Percentiles rank a stretch among this genome's conserved stretches.
phyloP scores from a whole-genome alignment of 1,284 basidiomycete species.

The Heterobasidion irregulare region DNA sequence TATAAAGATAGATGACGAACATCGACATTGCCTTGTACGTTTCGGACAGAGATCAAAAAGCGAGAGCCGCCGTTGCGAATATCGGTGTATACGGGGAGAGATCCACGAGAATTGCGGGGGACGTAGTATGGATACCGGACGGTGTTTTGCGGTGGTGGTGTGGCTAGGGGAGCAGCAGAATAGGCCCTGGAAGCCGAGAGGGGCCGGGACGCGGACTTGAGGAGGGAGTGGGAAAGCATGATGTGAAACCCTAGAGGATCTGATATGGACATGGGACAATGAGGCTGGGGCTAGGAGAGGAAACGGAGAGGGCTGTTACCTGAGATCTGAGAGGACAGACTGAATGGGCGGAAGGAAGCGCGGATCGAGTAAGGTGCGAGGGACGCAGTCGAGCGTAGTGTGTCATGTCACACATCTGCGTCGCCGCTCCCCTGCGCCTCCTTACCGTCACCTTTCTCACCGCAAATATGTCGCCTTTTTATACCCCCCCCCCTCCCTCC shows the following conservation, averaged over 20 bases:
- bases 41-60: constrained; percentile 37
- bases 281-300: not conserved
- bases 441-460: not conserved
- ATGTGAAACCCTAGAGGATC: not conserved
- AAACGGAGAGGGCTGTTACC: not conserved
- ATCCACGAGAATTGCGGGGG: constrained; percentile 52
- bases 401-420: not conserved
- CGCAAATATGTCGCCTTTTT: constrained; percentile 6
- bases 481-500: constrained; percentile 11
- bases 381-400: no score
- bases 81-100: constrained; percentile 67
- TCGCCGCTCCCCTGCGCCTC: not conserved
- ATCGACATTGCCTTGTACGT: constrained; percentile 35
- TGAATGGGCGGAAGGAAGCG: not conserved
- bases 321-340: not conserved
- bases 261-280: no score
- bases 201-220: not conserved
- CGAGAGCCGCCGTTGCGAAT: constrained; percentile 55
- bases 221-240: not conserved
- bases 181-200: not conserved
- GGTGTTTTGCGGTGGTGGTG: not conserved
- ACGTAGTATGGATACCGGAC: constrained; percentile 42
- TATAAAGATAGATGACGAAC: constrained; percentile 21
- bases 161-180: not conserved
- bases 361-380: not conserved